Conservation (phyloP, 768 basidiomycete species). For the Termitomyces sp. region DNA sequence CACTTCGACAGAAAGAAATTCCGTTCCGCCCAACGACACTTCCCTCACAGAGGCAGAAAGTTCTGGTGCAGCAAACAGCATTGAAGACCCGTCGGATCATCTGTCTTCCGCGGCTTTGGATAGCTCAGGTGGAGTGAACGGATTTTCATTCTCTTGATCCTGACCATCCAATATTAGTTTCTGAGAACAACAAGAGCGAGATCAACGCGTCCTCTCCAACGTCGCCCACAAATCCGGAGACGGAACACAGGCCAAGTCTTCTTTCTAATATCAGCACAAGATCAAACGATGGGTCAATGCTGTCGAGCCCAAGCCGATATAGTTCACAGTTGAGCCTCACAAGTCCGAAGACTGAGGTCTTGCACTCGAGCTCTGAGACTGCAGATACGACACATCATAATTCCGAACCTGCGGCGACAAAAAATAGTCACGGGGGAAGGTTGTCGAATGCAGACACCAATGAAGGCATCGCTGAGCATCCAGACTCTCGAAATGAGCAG, state of each 20-base stretch:
- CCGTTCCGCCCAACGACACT: no score
- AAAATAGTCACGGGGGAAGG: background rate
- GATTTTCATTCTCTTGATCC: background rate
- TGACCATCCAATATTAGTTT: background rate
- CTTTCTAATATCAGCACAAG: constrained; percentile 8
- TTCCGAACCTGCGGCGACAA: background rate
- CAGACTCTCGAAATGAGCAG: background rate
- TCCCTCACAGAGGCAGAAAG: background rate
- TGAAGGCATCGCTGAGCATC: background rate
- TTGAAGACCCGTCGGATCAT: background rate
- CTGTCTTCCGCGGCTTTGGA: no score
- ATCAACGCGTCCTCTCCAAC: constrained; percentile 3
- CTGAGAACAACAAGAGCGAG: background rate
- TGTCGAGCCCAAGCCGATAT: background rate
- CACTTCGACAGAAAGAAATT: background rate
- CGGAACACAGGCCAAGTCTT: background rate
- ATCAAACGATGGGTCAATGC: constrained; percentile 8
- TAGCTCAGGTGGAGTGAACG: background rate
- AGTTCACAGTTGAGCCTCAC: background rate
- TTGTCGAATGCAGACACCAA: background rate
- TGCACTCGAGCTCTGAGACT: background rate
- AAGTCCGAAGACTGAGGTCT: background rate
- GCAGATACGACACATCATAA: background rate
- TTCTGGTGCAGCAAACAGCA: background rate
- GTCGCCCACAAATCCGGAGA: background rate